Evolutionary conservation across 2,329 filamentous ascomycete species (phyloP).

Genomic region (Colletotrichum lentis): DNA sequence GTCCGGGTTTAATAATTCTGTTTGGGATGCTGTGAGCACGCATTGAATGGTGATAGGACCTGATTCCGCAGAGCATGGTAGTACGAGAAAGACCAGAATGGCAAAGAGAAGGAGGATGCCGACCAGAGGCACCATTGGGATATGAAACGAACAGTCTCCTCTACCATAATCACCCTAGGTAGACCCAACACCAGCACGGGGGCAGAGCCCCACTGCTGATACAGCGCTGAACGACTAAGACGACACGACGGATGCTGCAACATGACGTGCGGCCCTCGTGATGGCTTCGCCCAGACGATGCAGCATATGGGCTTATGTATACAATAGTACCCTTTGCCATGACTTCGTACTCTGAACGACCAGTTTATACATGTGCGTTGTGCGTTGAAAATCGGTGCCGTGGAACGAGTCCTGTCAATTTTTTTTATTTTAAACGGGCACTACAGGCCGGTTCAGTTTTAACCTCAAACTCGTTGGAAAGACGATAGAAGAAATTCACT

Average conservation of each 20-base stretch:
- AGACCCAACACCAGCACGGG: not conserved
- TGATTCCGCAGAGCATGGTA: not conserved
- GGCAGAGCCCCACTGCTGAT: not conserved
- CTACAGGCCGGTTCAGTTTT: not conserved
- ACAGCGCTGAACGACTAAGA: not conserved
- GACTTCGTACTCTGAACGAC: too few species aligned
- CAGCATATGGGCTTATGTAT: not conserved
- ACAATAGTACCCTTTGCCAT: too few species aligned
- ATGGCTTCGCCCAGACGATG: not conserved
- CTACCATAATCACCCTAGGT: too few species aligned
- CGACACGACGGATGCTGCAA: not conserved
- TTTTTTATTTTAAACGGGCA: constrained; percentile 24
- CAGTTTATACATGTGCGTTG: not conserved
- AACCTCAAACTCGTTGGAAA: not conserved
- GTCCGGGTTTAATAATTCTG: not conserved
- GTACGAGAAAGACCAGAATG: too few species aligned
- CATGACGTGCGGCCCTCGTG: not conserved
- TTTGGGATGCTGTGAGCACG: not conserved
- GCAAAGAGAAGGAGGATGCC: not conserved
- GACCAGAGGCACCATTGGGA: not conserved
- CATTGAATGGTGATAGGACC: not conserved
- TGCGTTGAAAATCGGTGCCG: not conserved
- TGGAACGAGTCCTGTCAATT: constrained; percentile 5
- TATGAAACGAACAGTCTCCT: not conserved
- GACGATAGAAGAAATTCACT: not conserved